phyloP scores from a whole-genome alignment of 768 basidiomycete genomes.

The Russula dissimulans region DNA sequence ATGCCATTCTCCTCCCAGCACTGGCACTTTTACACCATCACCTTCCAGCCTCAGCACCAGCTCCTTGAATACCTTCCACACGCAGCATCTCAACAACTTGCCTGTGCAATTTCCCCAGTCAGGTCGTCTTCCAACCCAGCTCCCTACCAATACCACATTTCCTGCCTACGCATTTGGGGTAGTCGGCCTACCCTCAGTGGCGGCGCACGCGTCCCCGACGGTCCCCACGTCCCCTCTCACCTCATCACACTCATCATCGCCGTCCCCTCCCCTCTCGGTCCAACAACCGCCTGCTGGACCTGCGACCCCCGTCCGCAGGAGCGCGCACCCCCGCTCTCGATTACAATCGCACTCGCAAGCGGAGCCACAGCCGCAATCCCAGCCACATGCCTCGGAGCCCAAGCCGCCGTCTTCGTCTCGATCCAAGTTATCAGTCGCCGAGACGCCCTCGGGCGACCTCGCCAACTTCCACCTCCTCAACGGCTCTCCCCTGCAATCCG shows the following conservation, averaged over 20 bases:
- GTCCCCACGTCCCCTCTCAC: background rate
- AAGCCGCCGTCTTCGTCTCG: constrained; percentile 7
- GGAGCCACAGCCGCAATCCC: background rate
- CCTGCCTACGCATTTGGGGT: background rate
- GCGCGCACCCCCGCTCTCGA: background rate
- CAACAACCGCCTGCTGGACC: background rate
- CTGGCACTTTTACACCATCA: background rate
- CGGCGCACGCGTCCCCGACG: background rate
- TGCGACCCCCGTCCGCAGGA: constrained; percentile 3
- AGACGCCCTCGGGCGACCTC: constrained; percentile 21
- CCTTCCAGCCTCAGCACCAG: background rate
- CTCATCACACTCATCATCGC: background rate
- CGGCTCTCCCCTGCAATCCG: constrained; percentile 16
- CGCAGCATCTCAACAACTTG: background rate
- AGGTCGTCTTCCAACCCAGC: background rate
- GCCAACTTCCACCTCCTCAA: constrained; percentile 19
- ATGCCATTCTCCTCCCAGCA: background rate
- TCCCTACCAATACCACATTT: background rate
- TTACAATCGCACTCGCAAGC: background rate
- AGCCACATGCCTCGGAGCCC: background rate
- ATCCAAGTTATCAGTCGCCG: constrained; percentile 17
- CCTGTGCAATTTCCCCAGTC: background rate
- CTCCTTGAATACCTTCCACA: background rate
- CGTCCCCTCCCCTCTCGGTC: background rate
- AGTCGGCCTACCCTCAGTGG: background rate